These are phyloP conservation scores for Saccharomycopsis vini DNA, from an alignment of 805 yeast species.

Conservation along the genomic window DNA sequence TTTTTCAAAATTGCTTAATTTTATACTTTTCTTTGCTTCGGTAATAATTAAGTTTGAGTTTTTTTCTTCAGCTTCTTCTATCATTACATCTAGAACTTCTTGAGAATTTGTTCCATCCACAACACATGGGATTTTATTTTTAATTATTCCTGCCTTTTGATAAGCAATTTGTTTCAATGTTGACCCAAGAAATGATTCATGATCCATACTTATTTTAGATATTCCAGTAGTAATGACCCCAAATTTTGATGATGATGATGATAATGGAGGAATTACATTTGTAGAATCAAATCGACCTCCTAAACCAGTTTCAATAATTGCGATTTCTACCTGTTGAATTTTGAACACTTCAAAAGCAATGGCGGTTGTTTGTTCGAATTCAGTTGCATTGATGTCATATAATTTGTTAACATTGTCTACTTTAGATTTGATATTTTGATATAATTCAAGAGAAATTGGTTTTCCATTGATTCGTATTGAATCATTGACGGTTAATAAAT, in stretches of 20 bases:
- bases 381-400: slow-evolving; percentile 59
- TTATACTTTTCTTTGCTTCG: neutral
- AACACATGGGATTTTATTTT: slow-evolving; percentile 49
- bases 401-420: slow-evolving; percentile 35
- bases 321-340: slow-evolving; percentile 51
- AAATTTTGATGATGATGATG: slow-evolving; percentile 3
- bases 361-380: slow-evolving; percentile 80
- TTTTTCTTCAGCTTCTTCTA: slow-evolving; percentile 27
- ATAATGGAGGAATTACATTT: slow-evolving; percentile 39
- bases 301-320: slow-evolving; percentile 87
- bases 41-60: slow-evolving; percentile 26
- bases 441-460: slow-evolving; percentile 42
- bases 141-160: slow-evolving; percentile 85
- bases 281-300: slow-evolving; percentile 92
- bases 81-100: slow-evolving; percentile 41
- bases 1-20: neutral
- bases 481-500: slow-evolving; percentile 64
- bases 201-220: slow-evolving; percentile 82
- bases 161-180: slow-evolving; percentile 56
- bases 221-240: slow-evolving; percentile 61
- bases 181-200: slow-evolving; percentile 65
- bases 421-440: slow-evolving; percentile 33
- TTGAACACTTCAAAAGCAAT: slow-evolving; percentile 74
- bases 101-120: slow-evolving; percentile 59
- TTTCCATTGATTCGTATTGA: slow-evolving; percentile 58